These are phyloP conservation scores for Nematodospora anomalae DNA, from an alignment of 1,139 yeast species.

Conservation along the genomic window DNA sequence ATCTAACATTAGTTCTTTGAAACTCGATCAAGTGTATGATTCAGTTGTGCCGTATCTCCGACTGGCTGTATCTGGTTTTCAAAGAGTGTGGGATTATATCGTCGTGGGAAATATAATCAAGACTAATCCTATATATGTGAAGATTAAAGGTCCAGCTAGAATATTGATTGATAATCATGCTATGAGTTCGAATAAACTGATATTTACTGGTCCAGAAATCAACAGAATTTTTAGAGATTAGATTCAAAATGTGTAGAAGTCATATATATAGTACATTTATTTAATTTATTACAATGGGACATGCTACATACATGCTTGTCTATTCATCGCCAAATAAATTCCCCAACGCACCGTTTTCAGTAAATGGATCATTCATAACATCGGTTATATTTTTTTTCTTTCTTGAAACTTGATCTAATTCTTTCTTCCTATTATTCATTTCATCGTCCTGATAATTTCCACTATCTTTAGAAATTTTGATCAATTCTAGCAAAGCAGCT, in stretches of 20 bases:
- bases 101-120: constrained; percentile 14
- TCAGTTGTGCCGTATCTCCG: neutral
- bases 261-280: neutral
- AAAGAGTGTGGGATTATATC: neutral
- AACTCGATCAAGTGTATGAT: neutral
- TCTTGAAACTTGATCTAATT: constrained; percentile 39
- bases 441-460: constrained; percentile 34
- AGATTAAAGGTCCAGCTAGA: constrained; percentile 28
- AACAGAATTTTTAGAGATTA: constrained; percentile 4
- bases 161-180: constrained; percentile 23
- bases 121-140: constrained; percentile 23
- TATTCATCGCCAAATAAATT: constrained; percentile 14
- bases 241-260: too few relatives aligned
- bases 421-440: constrained; percentile 50
- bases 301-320: neutral
- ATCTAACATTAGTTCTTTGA: neutral
- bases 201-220: constrained; percentile 27
- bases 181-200: constrained; percentile 15
- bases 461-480: constrained; percentile 44
- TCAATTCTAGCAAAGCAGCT: constrained; percentile 67
- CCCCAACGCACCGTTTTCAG: constrained; percentile 60
- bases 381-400: constrained; percentile 48
- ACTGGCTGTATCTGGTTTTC: neutral
- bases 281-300: neutral
- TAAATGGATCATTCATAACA: constrained; percentile 65